Evolutionary conservation across 257 asterid species (phyloP), one percentile per base, ranked within the genome.

Genomic region (Hygrophila difformis): DNA sequence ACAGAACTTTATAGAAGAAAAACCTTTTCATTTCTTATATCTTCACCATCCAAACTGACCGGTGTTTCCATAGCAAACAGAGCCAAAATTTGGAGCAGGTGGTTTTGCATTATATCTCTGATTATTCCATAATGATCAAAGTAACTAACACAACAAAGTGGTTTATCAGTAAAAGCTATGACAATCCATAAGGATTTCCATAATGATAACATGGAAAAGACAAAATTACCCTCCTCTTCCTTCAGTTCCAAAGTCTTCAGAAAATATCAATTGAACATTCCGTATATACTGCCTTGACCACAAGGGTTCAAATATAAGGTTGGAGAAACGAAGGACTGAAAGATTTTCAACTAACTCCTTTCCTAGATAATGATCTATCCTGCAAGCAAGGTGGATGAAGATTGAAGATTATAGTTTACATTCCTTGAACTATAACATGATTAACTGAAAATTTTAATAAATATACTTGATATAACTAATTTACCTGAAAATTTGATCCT

Each of bases 1-100:
- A 53, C 28, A 23, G 2, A 50, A 18, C 36, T 51, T 19, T 44
- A 36, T 22, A 58, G 56, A 38, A 55, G 46, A 22, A 55, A 33
- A 52, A 84, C 95, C 96, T 89, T 89, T 69, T 89, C 97, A 8
- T 84, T 89, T 61, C 97, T 71, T 57, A 89, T 89, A 70, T 89
- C 97, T 77, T 89, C 97, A 29, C 94, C 97, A 55, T 89, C 97
- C 69, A 85, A 76, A 59, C 93, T 84, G 70, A 84, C 97, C 0
- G 97, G 97, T 18, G 96, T 89, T 77, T 89, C 97, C 97, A 89
- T 89, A 66, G 97, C 97, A 66, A 89, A 89, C 41, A 89, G 81
- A 34, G 97, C 96, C 14, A 89, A 74, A 48, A 89, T 89, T 79
- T 89, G 97, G 63, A 89, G 94, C 59, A 89, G 75, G 67, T 89